Evolutionary conservation across 306 rosid genomes (phyloP), one percentile per base, ranked within the genome.

Genomic region (Dalbergia oliveri): DNA sequence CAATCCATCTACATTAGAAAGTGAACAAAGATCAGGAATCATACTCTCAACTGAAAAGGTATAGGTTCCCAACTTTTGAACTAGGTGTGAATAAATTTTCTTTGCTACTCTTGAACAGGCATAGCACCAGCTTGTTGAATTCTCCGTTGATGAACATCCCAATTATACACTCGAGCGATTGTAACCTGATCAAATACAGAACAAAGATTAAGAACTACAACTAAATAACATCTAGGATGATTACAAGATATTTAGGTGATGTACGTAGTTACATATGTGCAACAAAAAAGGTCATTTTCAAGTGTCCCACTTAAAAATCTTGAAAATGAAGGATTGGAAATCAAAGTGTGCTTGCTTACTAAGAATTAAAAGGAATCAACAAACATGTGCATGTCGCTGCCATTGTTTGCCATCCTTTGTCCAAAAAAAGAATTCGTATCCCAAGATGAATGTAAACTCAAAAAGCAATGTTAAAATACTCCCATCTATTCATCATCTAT

Each of bases 101-200:
- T 26, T 11, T 77, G 35, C 68, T 60, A 76, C 39, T 87, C 92
- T 70, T 76, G 72, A n/a, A 81, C 79, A 54, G 84, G 62, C 39
- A 82, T 1, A 19, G 62, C 61, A 75, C 76, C 57, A 33, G 85
- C 77, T 82, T 86, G 90, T 66, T 62, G 84, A 47, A 77, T 44
- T 79, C 90, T 79, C 49, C 93, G 85, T 85, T 91, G 94, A 86
- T 90, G 93, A 61, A 91, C 94, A 19, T 91, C 97, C 92, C 94
- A 93, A 83, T 90, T 91, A 63, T 88, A 91, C 58, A 91, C 92
- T 10, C 97, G 94, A 60, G 92, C 92, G 78, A 88, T 88, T 5
- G 92, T 91, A 47, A 90, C 94, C 97, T 93, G 88, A 81, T 63
- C 69, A 73, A 31, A 73, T 35, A 78, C 50, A 57, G 56, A 51